Conservation (phyloP, 1,284 basidiomycete genomes). For the Megacollybia platyphylla region DNA sequence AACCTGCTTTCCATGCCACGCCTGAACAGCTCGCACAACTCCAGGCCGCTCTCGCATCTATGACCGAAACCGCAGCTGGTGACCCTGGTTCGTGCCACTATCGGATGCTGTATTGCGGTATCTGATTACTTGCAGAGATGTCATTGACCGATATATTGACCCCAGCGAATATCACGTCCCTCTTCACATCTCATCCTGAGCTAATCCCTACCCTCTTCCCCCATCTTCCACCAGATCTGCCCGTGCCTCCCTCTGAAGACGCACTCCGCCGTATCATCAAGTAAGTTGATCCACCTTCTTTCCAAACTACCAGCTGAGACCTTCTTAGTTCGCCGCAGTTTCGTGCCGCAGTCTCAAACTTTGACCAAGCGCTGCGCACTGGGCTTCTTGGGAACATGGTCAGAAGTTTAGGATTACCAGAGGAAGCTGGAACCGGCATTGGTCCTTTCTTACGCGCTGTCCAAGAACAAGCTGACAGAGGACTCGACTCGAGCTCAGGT, state of each 20-base stretch:
- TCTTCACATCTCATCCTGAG: conserved; percentile 56
- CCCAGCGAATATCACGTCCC: conserved; percentile 50
- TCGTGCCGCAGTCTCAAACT: conserved; percentile 46
- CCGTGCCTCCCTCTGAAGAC: conserved; percentile 49
- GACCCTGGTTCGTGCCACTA: conserved; percentile 9
- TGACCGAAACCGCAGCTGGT: conserved; percentile 15
- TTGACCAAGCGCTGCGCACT: conserved; percentile 68
- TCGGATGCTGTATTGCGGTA: not conserved
- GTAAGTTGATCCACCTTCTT: conserved; percentile 1
- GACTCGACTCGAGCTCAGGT: conserved; percentile 4
- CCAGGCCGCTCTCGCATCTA: conserved; percentile 24
- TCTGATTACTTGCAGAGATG: conserved; percentile 28
- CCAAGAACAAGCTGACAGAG: conserved; percentile 49
- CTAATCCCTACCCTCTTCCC: conserved; percentile 61
- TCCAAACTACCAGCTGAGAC: not conserved
- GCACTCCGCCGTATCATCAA: conserved; percentile 41
- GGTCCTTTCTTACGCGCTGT: conserved; percentile 64
- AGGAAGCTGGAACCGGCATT: conserved; percentile 63
- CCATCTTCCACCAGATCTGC: conserved; percentile 63
- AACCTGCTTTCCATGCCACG: conserved; percentile 21
- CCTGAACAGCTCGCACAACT: conserved; percentile 46
- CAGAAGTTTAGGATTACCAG: conserved; percentile 61
- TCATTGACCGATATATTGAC: conserved; percentile 65
- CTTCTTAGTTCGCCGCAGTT: conserved; percentile 36
- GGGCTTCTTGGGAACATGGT: conserved; percentile 63